Base-by-base conservation (phyloP, 805 yeast species). In the Saccharomycopsis sp. region DNA sequence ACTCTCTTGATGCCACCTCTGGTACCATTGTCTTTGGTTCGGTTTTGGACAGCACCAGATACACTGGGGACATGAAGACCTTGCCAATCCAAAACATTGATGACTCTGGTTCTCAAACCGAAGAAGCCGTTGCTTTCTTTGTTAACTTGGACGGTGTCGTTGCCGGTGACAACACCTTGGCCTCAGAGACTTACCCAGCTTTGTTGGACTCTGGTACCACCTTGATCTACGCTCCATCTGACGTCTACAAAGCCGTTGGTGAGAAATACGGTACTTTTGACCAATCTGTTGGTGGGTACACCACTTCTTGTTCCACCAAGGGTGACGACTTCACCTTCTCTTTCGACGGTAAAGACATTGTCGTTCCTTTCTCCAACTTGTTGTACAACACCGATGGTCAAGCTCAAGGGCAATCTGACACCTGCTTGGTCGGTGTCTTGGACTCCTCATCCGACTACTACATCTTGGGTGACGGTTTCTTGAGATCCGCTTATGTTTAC, bases 1-100 rank as follows among this genome's bases (percentile, higher is more conserved):
- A 75, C 49, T 59, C 62, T 2, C 50, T 56, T 6, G 58, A 59
- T 29, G 60, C 72, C 0, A 37, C 50, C 3, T 47, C 62, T 2
- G 88, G 86, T 4, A 58, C 67, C 13, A 63, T 81, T 15, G 56
- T 81, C 37, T 81, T 81, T 61, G 89, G 92, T 36, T 89, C 79
- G 22, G 68, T 76, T 21, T 10, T n/a, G 12, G 89, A 81, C 53
- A 71, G 68, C 45, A 68, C 73, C 31, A 79, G 78, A 58, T 78
- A 73, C 55, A 39, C 57, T 0, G 86, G 85, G n/a, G 49, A 57
- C 26, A 55, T 78, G 30, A 57, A 64, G 22, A 58, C 73, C 1
- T 54, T 79, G 5, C 79, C 80, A 18, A 49, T 75, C 30, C 62
- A 72, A 42, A 75, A 76, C 54, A 56, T 67, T 7, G 51, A 57